These are phyloP conservation scores for Linnemannia zychae DNA, from an alignment of 192 early-diverging fungal species.

Conservation along the genomic window DNA sequence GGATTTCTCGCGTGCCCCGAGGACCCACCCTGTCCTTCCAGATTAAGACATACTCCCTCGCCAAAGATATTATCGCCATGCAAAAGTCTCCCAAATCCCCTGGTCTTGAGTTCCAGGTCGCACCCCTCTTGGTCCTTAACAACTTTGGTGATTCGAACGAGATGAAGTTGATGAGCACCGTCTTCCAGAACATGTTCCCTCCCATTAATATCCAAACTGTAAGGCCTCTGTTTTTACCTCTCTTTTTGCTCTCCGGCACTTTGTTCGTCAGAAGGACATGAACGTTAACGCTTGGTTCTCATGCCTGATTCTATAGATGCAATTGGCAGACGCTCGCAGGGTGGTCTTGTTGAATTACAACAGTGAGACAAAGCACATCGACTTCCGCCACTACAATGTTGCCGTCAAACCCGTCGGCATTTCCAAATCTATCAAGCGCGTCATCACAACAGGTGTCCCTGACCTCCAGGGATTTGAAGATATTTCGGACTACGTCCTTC, in stretches of 20 bases:
- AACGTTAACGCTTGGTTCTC: neutral
- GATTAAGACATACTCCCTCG: slow-evolving; percentile 83
- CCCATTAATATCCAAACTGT: slow-evolving; percentile 93
- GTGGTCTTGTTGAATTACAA: slow-evolving; percentile 95
- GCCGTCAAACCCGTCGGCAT: slow-evolving; percentile 90
- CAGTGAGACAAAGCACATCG: slow-evolving; percentile 82
- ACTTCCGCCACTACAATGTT: slow-evolving; percentile 95
- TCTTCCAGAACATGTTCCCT: slow-evolving; percentile 98
- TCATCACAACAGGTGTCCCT: slow-evolving; percentile 84
- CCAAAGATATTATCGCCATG: slow-evolving; percentile 85
- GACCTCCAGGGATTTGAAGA: slow-evolving; percentile 86
- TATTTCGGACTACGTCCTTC: slow-evolving; percentile 92
- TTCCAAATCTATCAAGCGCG: slow-evolving; percentile 89
- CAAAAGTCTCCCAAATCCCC: slow-evolving; percentile 85
- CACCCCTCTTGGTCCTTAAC: slow-evolving; percentile 89
- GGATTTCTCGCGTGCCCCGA: slow-evolving; percentile 88
- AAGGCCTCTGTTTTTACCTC: slow-evolving; percentile 24
- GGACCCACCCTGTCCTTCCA: slow-evolving; percentile 95
- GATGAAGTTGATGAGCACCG: slow-evolving; percentile 92
- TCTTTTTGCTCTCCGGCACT: neutral
- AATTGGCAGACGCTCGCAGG: slow-evolving; percentile 87
- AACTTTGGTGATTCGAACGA: slow-evolving; percentile 83
- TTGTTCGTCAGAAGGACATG: neutral
- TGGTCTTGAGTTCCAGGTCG: slow-evolving; percentile 79
- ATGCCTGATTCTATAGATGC: slow-evolving; percentile 72